Evolutionary conservation across 2,329 filamentous ascomycete species (phyloP).

Genomic region (Penicillium sp.): DNA sequence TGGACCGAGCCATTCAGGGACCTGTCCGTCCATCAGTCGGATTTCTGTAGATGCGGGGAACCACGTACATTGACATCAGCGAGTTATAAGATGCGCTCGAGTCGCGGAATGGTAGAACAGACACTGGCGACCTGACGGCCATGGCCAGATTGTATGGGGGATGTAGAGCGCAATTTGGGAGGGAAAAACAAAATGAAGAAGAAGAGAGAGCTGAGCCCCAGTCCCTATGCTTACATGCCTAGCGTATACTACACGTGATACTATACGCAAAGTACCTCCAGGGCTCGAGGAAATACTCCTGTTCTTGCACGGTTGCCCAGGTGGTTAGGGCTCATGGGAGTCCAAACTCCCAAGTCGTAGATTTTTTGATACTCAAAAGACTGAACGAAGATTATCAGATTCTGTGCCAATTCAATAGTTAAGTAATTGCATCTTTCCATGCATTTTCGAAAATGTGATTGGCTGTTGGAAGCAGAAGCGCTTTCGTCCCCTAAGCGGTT

Average conservation of each 20-base stretch:
- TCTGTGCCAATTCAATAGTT: background rate
- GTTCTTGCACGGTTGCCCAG: background rate
- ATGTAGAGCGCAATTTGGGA: conserved; percentile 4
- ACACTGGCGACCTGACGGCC: conserved; percentile 31
- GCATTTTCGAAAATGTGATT: conserved; percentile 1
- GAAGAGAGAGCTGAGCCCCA: conserved; percentile 1
- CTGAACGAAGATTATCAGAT: background rate
- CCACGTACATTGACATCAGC: conserved; percentile 25
- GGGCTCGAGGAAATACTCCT: background rate
- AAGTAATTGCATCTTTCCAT: conserved; percentile 6
- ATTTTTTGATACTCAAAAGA: background rate
- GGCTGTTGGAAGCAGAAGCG: conserved; percentile 1
- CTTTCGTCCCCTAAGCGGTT: conserved; percentile 7
- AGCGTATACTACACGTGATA: conserved; percentile 11
- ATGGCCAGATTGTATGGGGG: conserved; percentile 18
- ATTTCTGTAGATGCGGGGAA: background rate
- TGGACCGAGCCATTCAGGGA: conserved; percentile 14
- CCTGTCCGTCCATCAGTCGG: conserved; percentile 14
- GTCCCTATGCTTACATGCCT: conserved; percentile 8
- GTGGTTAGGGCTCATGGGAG: background rate
- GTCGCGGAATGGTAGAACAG: conserved; percentile 25
- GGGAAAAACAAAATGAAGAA: conserved; percentile 2
- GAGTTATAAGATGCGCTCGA: conserved; percentile 5
- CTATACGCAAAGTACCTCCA: background rate
- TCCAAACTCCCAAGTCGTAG: background rate